Conservation (phyloP, 2,329 filamentous ascomycete genomes). For the Huntiella abstrusa region DNA sequence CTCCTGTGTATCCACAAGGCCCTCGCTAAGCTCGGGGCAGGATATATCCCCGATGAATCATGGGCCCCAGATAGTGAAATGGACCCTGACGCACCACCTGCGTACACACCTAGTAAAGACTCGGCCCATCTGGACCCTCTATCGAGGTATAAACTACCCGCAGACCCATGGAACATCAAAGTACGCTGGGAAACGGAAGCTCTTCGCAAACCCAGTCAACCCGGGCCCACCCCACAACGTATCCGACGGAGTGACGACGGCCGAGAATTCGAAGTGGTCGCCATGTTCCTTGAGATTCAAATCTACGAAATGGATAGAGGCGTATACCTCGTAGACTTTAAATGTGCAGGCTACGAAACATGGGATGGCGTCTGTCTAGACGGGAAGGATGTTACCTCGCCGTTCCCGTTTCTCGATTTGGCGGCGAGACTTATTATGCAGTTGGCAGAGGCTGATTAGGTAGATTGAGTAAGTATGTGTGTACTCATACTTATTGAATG, state of each 20-base stretch:
- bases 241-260: conserved; percentile 19
- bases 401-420: conserved; percentile 90
- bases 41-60: conserved; percentile 58
- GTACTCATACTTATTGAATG: no score
- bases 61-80: conserved; percentile 28
- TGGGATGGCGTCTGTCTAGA: conserved; percentile 54
- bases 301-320: conserved; percentile 85
- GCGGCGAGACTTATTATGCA: conserved; percentile 85
- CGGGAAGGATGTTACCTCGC: conserved; percentile 87
- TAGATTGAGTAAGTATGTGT: no score
- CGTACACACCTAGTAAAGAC: conserved; percentile 24
- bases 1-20: conserved; percentile 92
- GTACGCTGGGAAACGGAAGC: conserved; percentile 66
- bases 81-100: conserved; percentile 23
- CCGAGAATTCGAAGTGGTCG: conserved; percentile 44
- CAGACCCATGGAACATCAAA: conserved; percentile 86
- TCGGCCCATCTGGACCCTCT: conserved; percentile 26
- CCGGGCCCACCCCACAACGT: conserved; percentile 1
- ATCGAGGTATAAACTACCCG: conserved; percentile 64
- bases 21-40: conserved; percentile 66
- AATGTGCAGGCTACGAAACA: conserved; percentile 89
- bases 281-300: conserved; percentile 89
- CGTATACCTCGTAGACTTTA: conserved; percentile 95
- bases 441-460: conserved; percentile 60
- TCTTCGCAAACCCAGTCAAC: conserved; percentile 8